Evolutionary conservation across 495 filamentous ascomycete genomes (phyloP), one percentile per base, ranked within the genome.

Genomic region (Pyronema domesticum): DNA sequence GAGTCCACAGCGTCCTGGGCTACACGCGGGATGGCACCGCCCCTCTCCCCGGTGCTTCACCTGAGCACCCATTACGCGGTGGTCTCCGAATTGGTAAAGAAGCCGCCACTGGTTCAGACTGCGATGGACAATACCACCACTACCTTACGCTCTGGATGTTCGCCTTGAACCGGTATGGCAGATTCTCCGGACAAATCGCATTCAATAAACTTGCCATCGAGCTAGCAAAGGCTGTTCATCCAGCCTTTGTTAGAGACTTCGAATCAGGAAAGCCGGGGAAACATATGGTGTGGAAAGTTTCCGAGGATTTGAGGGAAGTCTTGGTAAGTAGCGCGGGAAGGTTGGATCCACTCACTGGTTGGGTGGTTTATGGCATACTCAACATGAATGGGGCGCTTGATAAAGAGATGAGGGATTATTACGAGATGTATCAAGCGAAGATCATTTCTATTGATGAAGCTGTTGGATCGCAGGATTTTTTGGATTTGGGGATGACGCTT

Each of bases 141-240:
- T 84, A 81, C 59, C 65, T 83, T 8, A 82, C 79, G 0, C 58
- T 84, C 1, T 84, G 80, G 80, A 81, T 82, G 79, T 84, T 82
- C 58, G 80, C 78, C 0, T 67, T 83, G 3, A 81, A 82, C 63
- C 71, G 80, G 5, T 68, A 81, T 39, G 66, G 74, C 0, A 44
- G 74, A 9, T 80, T 76, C 10, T 72, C 71, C 3, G 68, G 69
- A 0, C 72, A 81, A 36, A 49, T 60, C 14, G 47, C 45, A 0
- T 82, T 76, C 55, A 82, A 80, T 55, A 55, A 61, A 3, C 71
- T 73, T 37, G 80, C 78, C 0, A 66, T 82, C 7, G 67, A 73
- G 53, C 68, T 84, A 10, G 78, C 79, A 17, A 70, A 71, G 49
- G 74, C 75, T 0, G 74, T 82, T 23, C 80, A 83, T 55, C 72